phyloP scores from a whole-genome alignment of 768 basidiomycete species.

The Leccinum obscurum region DNA sequence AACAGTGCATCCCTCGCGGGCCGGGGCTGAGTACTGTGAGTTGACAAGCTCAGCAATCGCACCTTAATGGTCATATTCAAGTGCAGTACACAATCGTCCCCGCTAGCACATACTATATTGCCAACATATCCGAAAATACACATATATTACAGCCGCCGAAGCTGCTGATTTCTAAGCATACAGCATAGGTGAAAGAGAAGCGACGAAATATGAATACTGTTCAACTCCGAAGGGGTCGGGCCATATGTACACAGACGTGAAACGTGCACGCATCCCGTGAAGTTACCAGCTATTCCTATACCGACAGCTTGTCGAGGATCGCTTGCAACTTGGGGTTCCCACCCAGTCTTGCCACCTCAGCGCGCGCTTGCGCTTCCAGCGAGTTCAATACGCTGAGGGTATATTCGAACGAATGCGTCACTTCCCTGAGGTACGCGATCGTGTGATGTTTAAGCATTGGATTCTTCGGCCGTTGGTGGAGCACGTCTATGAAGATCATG shows the following conservation, averaged over 20 bases:
- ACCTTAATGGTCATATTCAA: not conserved
- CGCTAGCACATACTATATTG: not conserved
- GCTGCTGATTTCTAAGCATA: not conserved
- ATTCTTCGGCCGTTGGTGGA: slow-evolving; percentile 84
- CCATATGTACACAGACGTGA: not conserved
- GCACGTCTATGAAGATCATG: slow-evolving; percentile 58
- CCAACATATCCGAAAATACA: not conserved
- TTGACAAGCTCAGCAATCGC: not conserved
- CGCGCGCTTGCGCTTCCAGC: slow-evolving; percentile 65
- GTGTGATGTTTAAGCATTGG: slow-evolving; percentile 79
- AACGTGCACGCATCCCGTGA: not conserved
- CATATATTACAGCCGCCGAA: not conserved
- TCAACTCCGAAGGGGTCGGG: not conserved
- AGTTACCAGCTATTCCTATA: not conserved
- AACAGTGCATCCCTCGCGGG: not conserved
- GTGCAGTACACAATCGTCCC: not conserved
- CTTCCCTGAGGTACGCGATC: slow-evolving; percentile 72
- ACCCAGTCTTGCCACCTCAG: slow-evolving; percentile 71
- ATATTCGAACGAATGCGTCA: slow-evolving; percentile 87
- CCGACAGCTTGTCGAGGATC: slow-evolving; percentile 54
- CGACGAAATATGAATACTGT: not conserved
- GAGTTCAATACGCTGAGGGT: slow-evolving; percentile 66
- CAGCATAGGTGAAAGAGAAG: not conserved
- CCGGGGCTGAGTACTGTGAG: not conserved
- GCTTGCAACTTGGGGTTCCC: slow-evolving; percentile 67